A percentile compares a stretch with the other conserved stretches of the same genome.
phyloP scores from a whole-genome alignment of 345 rosid species.

The Nasturtium officinale region DNA sequence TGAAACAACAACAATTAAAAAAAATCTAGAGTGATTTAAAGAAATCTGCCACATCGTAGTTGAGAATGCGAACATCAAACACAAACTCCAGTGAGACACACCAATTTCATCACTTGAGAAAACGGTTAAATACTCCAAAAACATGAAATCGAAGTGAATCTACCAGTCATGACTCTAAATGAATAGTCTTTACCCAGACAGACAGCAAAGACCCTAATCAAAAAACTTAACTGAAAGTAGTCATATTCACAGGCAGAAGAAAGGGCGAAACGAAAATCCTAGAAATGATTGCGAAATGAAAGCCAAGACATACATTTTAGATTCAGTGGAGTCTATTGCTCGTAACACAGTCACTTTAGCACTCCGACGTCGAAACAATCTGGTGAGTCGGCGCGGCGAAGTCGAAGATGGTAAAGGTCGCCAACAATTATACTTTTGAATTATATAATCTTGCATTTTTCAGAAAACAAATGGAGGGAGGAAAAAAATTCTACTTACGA shows the following conservation, averaged over 20 bases:
- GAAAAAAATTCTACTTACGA: not conserved
- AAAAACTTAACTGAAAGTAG: conserved; percentile 7
- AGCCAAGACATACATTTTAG: conserved; percentile 2
- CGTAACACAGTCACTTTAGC: not conserved
- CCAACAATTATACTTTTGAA: not conserved
- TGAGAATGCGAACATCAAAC: not conserved
- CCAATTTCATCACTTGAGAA: conserved; percentile 20
- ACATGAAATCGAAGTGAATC: conserved; percentile 21
- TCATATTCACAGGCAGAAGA: conserved; percentile 2
- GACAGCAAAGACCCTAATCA: conserved; percentile 19
- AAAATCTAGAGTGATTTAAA: not conserved
- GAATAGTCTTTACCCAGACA: conserved; percentile 1
- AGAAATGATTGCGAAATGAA: conserved; percentile 24
- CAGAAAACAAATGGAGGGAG: not conserved
- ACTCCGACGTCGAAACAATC: conserved; percentile 11
- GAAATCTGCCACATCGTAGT: conserved; percentile 2
- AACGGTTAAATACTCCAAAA: not conserved
- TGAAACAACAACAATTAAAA: not conserved
- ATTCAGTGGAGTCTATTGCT: not conserved
- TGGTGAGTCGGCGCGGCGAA: not conserved
- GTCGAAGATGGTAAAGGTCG: not conserved
- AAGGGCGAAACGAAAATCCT: conserved; percentile 34
- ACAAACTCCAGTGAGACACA: not conserved
- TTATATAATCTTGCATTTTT: not conserved
- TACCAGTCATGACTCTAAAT: not conserved